Evolutionary conservation across 176 grass and related monocot genomes (phyloP), one percentile per base, ranked within the genome.

Genomic region (Puya raimondii): DNA sequence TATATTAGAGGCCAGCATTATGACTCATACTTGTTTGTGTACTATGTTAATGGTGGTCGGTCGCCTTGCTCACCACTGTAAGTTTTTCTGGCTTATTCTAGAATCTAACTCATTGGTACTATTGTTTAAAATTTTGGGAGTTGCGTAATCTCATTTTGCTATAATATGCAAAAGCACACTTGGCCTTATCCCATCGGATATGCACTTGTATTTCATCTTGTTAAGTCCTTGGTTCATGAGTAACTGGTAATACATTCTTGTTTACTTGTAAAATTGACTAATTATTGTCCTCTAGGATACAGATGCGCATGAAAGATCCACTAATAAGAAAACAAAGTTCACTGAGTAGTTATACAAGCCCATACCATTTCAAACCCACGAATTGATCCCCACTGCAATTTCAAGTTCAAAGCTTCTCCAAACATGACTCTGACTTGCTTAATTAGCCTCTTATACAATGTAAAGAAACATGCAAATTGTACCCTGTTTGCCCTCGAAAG

Each of bases 11-110:
- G 89, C 21, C 79, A 79, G 59, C 94, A 99, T 77, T 90, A 99
- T 57, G 89, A 93, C 78, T 99, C 94, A 16, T 93, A 88, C 71
- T 80, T 97, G 65, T 92, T 97, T 82, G 87, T 97, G 14, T 97
- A 90, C 64, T 92, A 93, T 74, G 89, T 93, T 49, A 92, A 97
- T 20, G 87, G 87, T 10, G 87, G 94, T 3, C 82, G 81, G 53
- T 90, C 94, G 4, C 86, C 87, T 59, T 99, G 82, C 59, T 93
- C 89, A 9, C 94, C 89, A 11, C 63, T 99, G 94, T 99, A 90
- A 81, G 94, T 88, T 77, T 83, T 64, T 59, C 50, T 42, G 4
- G 66, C 71, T 79, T 67, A 33, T 47, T 65, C 64, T 47, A 22
- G 22, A 1, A 21, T n/a, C 9, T 76, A 10, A 74, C 69, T 49